A percentile compares a stretch with the other conserved stretches of the same genome.
Evolutionary conservation across 1,284 basidiomycete genomes (phyloP).

Genomic region (Irpex sp.): DNA sequence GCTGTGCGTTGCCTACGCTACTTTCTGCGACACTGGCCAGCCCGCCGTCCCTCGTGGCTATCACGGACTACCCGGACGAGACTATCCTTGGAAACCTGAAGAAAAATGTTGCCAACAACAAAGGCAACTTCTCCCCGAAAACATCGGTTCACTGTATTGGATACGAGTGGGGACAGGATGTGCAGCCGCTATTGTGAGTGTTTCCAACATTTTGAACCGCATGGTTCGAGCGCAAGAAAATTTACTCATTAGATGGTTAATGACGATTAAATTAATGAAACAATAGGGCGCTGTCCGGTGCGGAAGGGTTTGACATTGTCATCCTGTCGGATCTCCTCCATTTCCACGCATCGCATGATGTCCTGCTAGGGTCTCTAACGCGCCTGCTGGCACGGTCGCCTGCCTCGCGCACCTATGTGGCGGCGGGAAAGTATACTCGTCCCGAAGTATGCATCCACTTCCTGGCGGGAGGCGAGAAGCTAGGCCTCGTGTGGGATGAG

Average conservation of each 20-base stretch:
- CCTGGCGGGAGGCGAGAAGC: conserved; percentile 32
- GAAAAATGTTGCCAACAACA: conserved; percentile 48
- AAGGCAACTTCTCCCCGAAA: conserved; percentile 24
- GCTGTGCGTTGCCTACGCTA: conserved; percentile 59
- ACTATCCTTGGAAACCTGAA: conserved; percentile 50
- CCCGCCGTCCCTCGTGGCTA: conserved; percentile 47
- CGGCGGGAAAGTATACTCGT: conserved; percentile 59
- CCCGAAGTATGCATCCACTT: conserved; percentile 51
- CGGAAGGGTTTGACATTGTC: conserved; percentile 47
- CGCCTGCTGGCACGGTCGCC: conserved; percentile 40
- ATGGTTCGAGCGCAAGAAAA: neutral
- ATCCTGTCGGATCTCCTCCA: conserved; percentile 68
- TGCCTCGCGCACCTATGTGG: conserved; percentile 47
- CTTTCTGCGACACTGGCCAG: conserved; percentile 40
- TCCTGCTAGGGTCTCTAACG: conserved; percentile 43
- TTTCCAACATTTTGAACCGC: neutral
- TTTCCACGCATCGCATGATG: conserved; percentile 55
- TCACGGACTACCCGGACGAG: conserved; percentile 65
- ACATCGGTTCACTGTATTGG: conserved; percentile 43
- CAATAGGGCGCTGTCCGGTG: neutral
- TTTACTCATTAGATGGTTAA: neutral
- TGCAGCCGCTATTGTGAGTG: conserved; percentile 39
- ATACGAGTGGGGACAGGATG: conserved; percentile 61
- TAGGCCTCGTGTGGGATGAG: conserved; percentile 48
- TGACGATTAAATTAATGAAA: neutral